phyloP scores from a whole-genome alignment of 164 flowering plant species.

The Magnolia sinica region DNA sequence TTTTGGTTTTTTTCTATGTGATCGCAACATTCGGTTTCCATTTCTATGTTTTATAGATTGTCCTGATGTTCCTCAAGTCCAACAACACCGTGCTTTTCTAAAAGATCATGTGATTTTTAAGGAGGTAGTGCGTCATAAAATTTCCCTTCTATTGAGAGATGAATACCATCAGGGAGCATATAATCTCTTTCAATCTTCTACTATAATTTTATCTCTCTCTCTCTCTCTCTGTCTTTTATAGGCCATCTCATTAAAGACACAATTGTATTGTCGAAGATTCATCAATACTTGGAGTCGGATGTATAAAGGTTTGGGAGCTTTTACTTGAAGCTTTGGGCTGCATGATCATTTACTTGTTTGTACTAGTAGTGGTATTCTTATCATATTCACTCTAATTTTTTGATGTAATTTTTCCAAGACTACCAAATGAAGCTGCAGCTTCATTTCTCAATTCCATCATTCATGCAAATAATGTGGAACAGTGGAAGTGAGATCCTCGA shows the following conservation, averaged over 20 bases:
- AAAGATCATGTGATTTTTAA: slow-evolving; percentile 91
- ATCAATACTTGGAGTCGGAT: slow-evolving; percentile 90
- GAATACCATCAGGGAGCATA: not conserved
- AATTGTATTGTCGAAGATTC: slow-evolving; percentile 77
- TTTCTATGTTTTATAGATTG: slow-evolving; percentile 56
- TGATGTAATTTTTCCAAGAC: slow-evolving; percentile 92
- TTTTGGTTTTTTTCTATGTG: too few relatives aligned
- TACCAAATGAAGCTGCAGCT: slow-evolving; percentile 68
- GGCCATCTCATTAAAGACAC: slow-evolving; percentile 90
- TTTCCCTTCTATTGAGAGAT: not conserved
- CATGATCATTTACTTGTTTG: not conserved
- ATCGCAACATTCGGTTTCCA: not conserved
- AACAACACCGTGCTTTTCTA: slow-evolving; percentile 70
- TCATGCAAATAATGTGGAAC: slow-evolving; percentile 21
- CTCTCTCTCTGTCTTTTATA: slow-evolving; percentile 13
- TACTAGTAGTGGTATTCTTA: not conserved
- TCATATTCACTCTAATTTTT: slow-evolving; percentile 15
- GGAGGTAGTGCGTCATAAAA: slow-evolving; percentile 54
- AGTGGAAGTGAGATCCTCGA: slow-evolving; percentile 50
- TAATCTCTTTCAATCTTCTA: not conserved
- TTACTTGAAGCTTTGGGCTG: not conserved
- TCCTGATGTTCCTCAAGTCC: slow-evolving; percentile 61
- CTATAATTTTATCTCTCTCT: not conserved
- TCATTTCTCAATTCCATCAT: slow-evolving; percentile 81
- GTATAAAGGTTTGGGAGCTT: slow-evolving; percentile 60